Conservation (phyloP, 352 stramenopile species). For the Globisporangium alternatum region DNA sequence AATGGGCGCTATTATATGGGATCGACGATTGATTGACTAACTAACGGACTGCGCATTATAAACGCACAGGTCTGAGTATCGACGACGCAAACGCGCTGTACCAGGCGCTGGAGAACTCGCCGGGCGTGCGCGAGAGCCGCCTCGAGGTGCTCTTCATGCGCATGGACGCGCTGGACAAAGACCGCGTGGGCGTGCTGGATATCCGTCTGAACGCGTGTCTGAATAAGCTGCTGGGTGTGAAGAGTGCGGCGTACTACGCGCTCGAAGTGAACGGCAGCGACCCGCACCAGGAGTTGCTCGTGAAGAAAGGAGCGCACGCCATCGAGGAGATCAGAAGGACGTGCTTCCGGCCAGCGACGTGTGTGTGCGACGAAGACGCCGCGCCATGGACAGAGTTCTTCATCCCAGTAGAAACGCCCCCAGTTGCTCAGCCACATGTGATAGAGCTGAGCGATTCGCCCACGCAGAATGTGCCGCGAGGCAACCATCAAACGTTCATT, state of each 20-base stretch:
- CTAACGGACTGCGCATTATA: not conserved
- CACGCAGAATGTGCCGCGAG: not conserved
- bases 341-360: slow-evolving; percentile 44
- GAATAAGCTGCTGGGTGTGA: slow-evolving; percentile 27
- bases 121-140: slow-evolving; percentile 33
- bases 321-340: slow-evolving; percentile 21
- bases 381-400: slow-evolving; percentile 52
- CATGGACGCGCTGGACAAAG: slow-evolving; percentile 62
- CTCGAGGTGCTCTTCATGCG: slow-evolving; percentile 49
- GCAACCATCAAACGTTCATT: slow-evolving; percentile 11
- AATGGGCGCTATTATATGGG: not conserved
- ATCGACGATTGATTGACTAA: not conserved
- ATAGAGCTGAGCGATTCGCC: not conserved
- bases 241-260: slow-evolving; percentile 43
- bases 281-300: slow-evolving; percentile 46
- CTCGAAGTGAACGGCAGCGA: slow-evolving; percentile 58
- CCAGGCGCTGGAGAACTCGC: slow-evolving; percentile 33
- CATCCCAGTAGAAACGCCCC: slow-evolving; percentile 21
- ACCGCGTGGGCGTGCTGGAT: slow-evolving; percentile 54
- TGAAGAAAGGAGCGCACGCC: slow-evolving; percentile 6
- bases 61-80: slow-evolving; percentile 52
- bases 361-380: slow-evolving; percentile 45
- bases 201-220: slow-evolving; percentile 45
- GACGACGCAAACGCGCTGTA: slow-evolving; percentile 73
- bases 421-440: not conserved